phyloP scores from a whole-genome alignment of 2,329 filamentous ascomycete species.

The Aureobasidium subglaciale region DNA sequence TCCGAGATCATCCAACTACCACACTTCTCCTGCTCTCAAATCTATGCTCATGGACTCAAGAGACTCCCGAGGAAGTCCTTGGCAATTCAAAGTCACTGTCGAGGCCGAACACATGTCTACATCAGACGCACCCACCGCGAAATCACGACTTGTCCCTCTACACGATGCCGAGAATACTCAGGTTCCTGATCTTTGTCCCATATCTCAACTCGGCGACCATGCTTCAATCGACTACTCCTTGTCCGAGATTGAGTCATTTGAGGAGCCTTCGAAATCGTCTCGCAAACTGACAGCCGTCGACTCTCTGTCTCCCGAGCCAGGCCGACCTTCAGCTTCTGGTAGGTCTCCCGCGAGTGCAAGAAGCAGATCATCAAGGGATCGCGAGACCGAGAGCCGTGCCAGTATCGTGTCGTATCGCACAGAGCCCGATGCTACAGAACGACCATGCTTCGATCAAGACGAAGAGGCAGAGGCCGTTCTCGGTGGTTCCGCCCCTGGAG shows the following conservation, averaged over 20 bases:
- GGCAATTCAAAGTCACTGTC: conserved; percentile 45
- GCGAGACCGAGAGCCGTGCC: neutral
- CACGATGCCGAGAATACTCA: neutral
- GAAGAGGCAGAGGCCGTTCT: conserved; percentile 12
- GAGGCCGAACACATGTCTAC: conserved; percentile 35
- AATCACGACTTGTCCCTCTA: neutral
- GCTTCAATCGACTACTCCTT: neutral
- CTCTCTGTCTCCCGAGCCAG: neutral
- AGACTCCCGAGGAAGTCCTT: conserved; percentile 35
- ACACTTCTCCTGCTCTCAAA: conserved; percentile 34
- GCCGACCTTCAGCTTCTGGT: neutral
- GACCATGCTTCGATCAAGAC: conserved; percentile 3
- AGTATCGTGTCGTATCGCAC: neutral
- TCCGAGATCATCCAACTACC: conserved; percentile 25
- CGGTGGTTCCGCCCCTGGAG: conserved; percentile 26
- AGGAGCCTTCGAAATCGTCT: neutral
- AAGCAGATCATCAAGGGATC: neutral
- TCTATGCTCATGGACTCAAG: conserved; percentile 40
- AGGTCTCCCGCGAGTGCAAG: neutral
- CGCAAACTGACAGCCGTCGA: neutral
- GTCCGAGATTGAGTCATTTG: neutral
- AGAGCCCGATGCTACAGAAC: neutral
- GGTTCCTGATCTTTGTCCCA: neutral
- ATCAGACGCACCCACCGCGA: neutral
- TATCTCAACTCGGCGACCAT: conserved; percentile 5